Evolutionary conservation across 2,329 filamentous ascomycete species (phyloP), one percentile per base, ranked within the genome.

Genomic region (Cordyceps tenuipes): DNA sequence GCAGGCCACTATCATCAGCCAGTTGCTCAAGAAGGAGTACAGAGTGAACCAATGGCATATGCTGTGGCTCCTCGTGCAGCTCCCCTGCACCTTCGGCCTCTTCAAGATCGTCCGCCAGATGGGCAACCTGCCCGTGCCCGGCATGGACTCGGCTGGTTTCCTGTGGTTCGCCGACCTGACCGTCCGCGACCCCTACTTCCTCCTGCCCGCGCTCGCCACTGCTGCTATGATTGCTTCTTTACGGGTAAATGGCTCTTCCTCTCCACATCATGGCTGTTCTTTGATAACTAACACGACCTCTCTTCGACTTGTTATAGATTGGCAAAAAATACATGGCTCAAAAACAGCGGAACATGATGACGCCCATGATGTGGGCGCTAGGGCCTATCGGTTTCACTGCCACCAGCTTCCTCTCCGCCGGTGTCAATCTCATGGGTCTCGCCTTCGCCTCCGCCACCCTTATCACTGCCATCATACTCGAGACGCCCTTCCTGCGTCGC

Each of bases 101-200:
- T 97, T 93, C 79, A 84, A 89, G 62, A 77, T 93, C 50, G 72
- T 95, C 64, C 81, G 84, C 57, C 86, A 81, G 65, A 95, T 96
- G 88, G 74, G 84, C 1, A 72, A 78, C 23, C 76, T 97, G 52
- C 93, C 93, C 4, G 90, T 97, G 5, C 93, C 93, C 0, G 87
- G 84, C 1, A 72, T 97, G 64, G 82, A 89, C 66, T 76, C 75
- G 1, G 89, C 89, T 36, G 87, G 89, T 3, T 74, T 86, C 41
- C 74, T 86, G 46, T 99, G 94, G 94, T 82, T 97, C 65, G 74
- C 77, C 1, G 89, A 97, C 71, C 73, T 99, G 63, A 87, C 90
- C 0, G 69, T 85, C 23, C 72, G 82, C 2, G 94, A 99, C 72
- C 93, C 94, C 0, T 87, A 80, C 67, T 93, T 83, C 66, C 71